Evolutionary conservation across 805 yeast species (phyloP), one percentile per base, ranked within the genome.

Genomic region (Groenewaldozyma salmanticensis): DNA sequence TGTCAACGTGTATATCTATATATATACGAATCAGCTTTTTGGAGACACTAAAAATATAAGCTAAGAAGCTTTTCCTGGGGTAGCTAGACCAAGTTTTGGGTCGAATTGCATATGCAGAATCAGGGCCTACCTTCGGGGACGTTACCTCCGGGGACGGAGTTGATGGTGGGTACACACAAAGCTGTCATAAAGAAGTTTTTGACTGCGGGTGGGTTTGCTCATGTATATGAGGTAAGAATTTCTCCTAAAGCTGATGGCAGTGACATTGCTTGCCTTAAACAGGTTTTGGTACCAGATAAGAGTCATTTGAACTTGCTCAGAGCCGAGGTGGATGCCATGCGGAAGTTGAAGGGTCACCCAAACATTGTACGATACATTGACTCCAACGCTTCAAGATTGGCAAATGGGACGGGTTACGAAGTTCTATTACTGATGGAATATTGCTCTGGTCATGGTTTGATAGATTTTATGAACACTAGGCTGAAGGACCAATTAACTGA

Each of bases 301-400:
- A 74, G 77, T 53, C 82, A 81, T 39, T 69, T 92, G 57, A 85
- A 83, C 52, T 72, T 80, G 19, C 67, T 92, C 38, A 68, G 97
- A 47, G 95, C 94, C 31, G 99, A 92, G 60, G 98, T 92, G 13
- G 97, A 92, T 57, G 94, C 96, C 9, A 90, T 92, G 97, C 83
- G 85, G 61, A 69, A 95, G 21, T 67, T 92, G 27, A 68, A 79
- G 46, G 95, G 94, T 5, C 74, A 82, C 49, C 72, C 73, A 35
- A 79, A 80, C 56, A 77, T 92, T 46, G 98, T 92, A 1, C 78
- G 85, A 2, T 92, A 92, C 59, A 83, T 87, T 39, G 98, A 92
- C 60, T 85, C 96, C 2, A 96, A 92, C 64, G 98, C 98, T 4
- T 77, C 94, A 9, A 71, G 94, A 51, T 64, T 81, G 60, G 49